Percentiles rank a stretch among this genome's conserved stretches.
phyloP scores from a whole-genome alignment of 257 asterid genomes.

The Petunia axillaris region DNA sequence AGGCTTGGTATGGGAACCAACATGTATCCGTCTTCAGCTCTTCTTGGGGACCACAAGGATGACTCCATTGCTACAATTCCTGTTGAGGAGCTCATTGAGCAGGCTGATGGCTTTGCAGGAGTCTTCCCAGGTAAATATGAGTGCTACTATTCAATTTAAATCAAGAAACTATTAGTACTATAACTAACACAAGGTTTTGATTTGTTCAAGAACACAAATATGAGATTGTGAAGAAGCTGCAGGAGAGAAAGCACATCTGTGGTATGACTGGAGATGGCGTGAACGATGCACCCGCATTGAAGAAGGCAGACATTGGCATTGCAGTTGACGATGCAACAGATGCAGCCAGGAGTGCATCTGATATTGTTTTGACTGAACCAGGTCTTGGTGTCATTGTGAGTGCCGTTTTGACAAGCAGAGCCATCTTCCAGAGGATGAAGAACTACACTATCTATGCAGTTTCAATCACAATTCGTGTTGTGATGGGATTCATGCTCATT shows the following conservation, averaged over 20 bases:
- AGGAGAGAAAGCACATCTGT: slow-evolving; percentile 76
- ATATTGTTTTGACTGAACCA: slow-evolving; percentile 81
- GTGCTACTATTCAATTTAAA: not conserved
- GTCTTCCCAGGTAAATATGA: slow-evolving; percentile 69
- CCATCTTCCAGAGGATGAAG: slow-evolving; percentile 93
- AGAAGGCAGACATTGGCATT: slow-evolving; percentile 83
- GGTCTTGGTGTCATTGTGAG: slow-evolving; percentile 82
- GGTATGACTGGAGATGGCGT: slow-evolving; percentile 98
- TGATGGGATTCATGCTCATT: slow-evolving; percentile 50
- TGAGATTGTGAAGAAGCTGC: slow-evolving; percentile 79
- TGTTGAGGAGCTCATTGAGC: slow-evolving; percentile 69
- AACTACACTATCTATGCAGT: slow-evolving; percentile 69
- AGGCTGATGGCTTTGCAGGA: slow-evolving; percentile 90
- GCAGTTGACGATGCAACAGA: slow-evolving; percentile 89
- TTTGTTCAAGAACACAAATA: slow-evolving; percentile 66
- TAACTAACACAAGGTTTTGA: not conserved
- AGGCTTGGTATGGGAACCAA: slow-evolving; percentile 90
- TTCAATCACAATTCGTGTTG: slow-evolving; percentile 56
- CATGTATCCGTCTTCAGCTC: slow-evolving; percentile 85
- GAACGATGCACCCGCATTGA: slow-evolving; percentile 83
- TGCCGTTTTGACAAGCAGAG: slow-evolving; percentile 82
- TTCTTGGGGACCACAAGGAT: slow-evolving; percentile 67
- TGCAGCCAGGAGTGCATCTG: slow-evolving; percentile 87
- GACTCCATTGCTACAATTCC: slow-evolving; percentile 60
- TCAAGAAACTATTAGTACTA: not conserved